A percentile compares a stretch with the other conserved stretches of the same genome.
Evolutionary conservation across 768 basidiomycete genomes (phyloP).

Genomic region (Tricholomella constricta): DNA sequence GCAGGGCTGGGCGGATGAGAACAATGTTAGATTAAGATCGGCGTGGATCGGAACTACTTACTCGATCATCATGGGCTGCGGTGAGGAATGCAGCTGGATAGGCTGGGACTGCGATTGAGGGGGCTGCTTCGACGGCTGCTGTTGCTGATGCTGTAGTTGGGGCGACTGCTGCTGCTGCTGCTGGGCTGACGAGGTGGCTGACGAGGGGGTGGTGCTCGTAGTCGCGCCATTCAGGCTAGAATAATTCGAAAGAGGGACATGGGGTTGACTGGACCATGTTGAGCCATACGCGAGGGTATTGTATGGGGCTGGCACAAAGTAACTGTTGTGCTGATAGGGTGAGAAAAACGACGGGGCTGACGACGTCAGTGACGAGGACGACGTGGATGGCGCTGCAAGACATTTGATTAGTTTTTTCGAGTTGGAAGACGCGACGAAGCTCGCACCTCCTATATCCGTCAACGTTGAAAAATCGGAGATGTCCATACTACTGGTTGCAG

Average conservation of each 20-base stretch:
- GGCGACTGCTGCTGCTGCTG: slow-evolving; percentile 26
- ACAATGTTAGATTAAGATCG: slow-evolving; percentile 14
- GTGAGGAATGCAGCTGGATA: slow-evolving; percentile 27
- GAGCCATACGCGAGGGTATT: slow-evolving; percentile 58
- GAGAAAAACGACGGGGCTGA: slow-evolving; percentile 43
- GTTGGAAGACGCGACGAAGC: slow-evolving; percentile 1
- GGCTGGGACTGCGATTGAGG: slow-evolving; percentile 28
- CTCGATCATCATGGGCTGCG: slow-evolving; percentile 67
- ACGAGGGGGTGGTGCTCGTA: slow-evolving; percentile 38
- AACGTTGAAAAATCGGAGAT: slow-evolving; percentile 45
- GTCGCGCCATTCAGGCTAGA: slow-evolving; percentile 83
- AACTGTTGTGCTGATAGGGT: slow-evolving; percentile 42
- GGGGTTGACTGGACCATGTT: slow-evolving; percentile 43
- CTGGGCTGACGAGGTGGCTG: slow-evolving; percentile 27
- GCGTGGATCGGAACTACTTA: slow-evolving; percentile 38
- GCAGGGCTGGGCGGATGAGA: slow-evolving; percentile 46
- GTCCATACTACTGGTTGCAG: slow-evolving; percentile 34
- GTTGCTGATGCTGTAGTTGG: slow-evolving; percentile 22
- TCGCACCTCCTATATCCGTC: slow-evolving; percentile 44
- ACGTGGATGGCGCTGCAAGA: slow-evolving; percentile 21
- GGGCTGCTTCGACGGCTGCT: slow-evolving; percentile 29
- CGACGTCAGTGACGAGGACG: slow-evolving; percentile 42
- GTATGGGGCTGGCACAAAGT: slow-evolving; percentile 49
- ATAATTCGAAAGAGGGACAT: slow-evolving; percentile 69
- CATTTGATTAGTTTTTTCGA: background rate